Conservation (phyloP, 768 basidiomycete genomes). For the Mrakia gelida region DNA sequence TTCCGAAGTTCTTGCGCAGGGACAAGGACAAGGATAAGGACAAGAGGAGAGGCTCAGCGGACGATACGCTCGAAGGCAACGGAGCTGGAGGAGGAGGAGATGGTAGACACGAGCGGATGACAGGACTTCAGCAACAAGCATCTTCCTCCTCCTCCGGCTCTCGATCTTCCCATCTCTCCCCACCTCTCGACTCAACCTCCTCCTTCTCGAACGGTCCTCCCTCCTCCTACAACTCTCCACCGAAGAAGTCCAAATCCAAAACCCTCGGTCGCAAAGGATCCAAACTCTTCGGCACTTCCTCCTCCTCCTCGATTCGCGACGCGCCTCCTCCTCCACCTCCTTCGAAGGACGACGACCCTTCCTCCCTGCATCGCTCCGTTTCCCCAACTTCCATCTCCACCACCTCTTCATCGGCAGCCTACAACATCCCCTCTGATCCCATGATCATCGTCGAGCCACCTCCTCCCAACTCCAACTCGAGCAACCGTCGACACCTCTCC, state of each 20-base stretch:
- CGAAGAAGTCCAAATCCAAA: conserved; percentile 15
- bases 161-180: neutral
- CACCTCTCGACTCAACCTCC: neutral
- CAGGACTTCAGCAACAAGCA: neutral
- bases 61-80: neutral
- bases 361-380: neutral
- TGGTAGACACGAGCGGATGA: conserved; percentile 5
- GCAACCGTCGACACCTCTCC: conserved; percentile 4
- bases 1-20: conserved; percentile 19
- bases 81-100: neutral
- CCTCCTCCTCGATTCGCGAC: neutral
- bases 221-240: conserved; percentile 7
- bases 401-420: neutral
- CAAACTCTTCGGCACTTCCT: conserved; percentile 21
- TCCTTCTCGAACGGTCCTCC: neutral
- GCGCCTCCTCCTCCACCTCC: neutral
- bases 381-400: conserved; percentile 13
- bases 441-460: conserved; percentile 23
- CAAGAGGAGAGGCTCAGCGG: neutral
- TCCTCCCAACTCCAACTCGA: neutral
- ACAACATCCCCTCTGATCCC: neutral
- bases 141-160: neutral
- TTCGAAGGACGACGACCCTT: neutral
- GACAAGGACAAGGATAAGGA: conserved; percentile 20
- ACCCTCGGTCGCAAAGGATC: conserved; percentile 23